These are phyloP conservation scores for Botrytis porri DNA, from an alignment of 2,329 filamentous ascomycete species.

Conservation along the genomic window DNA sequence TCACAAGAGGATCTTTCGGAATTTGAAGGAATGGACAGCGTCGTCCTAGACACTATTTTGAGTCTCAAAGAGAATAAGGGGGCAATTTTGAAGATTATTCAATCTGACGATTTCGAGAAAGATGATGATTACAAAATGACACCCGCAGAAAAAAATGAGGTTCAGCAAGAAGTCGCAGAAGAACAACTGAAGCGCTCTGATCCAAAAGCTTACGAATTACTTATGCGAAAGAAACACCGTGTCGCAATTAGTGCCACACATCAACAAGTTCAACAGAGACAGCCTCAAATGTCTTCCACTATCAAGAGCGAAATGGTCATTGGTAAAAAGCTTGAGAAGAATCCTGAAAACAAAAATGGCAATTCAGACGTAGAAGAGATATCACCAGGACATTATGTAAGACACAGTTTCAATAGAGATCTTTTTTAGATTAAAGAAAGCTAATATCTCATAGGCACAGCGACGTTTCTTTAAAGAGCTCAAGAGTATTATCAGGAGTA, in stretches of 20 bases:
- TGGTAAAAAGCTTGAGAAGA: neutral
- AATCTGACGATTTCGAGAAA: constrained; percentile 70
- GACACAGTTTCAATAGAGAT: neutral
- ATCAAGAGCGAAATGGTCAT: neutral
- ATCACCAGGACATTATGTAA: neutral
- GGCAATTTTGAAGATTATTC: constrained; percentile 55
- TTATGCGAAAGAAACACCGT: constrained; percentile 6
- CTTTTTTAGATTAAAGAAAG: neutral
- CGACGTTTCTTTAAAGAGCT: neutral
- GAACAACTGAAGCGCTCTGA: constrained; percentile 32
- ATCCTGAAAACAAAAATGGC: neutral
- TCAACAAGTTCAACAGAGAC: neutral
- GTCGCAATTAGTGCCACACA: neutral
- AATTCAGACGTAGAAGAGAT: constrained; percentile 5
- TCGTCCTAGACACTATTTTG: constrained; percentile 53
- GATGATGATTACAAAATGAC: constrained; percentile 64
- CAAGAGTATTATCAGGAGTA: neutral
- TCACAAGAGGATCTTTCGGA: constrained; percentile 49
- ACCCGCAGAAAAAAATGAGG: constrained; percentile 57
- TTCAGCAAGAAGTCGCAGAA: constrained; percentile 45
- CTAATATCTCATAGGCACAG: neutral
- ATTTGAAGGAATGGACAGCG: constrained; percentile 56
- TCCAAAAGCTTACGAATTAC: constrained; percentile 25
- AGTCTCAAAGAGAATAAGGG: neutral
- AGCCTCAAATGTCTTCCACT: neutral